A percentile compares a stretch with the other conserved stretches of the same genome.
phyloP scores from a whole-genome alignment of 441 rosid genomes.

The Pelargonium citronellum region DNA sequence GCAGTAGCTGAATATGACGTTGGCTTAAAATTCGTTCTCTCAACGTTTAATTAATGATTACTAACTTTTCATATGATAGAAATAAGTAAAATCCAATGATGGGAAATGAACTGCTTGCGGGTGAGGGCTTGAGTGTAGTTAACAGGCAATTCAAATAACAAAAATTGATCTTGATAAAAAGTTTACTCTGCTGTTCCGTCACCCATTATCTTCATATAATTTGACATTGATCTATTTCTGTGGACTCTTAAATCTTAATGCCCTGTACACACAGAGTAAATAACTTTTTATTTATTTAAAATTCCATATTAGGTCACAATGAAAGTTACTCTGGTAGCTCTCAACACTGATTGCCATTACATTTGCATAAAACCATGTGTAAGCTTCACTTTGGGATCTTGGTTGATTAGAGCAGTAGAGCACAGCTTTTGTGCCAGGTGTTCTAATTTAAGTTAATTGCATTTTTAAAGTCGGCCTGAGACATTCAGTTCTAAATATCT shows the following conservation, averaged over 20 bases:
- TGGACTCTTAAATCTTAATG: too few relatives aligned
- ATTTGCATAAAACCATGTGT: neutral
- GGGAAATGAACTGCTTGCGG: slow-evolving; percentile 7
- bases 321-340: neutral
- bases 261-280: neutral
- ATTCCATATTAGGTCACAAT: neutral
- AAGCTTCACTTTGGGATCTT: slow-evolving; percentile 1
- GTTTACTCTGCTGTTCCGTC: neutral
- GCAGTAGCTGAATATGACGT: slow-evolving; percentile 9
- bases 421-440: too few relatives aligned
- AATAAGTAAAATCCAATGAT: neutral
- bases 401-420: neutral
- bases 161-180: neutral
- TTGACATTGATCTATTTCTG: too few relatives aligned
- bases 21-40: neutral
- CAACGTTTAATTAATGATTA: neutral
- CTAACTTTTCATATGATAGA: neutral
- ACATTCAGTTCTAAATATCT: neutral
- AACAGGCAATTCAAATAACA: neutral
- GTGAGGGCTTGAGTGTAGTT: neutral
- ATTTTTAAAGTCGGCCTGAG: neutral
- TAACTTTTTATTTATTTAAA: neutral
- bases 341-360: neutral
- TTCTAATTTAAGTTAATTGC: neutral
- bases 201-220: neutral